Percentiles rank a stretch among this genome's conserved stretches.
These are phyloP conservation scores for Lagenaria siceraria DNA, from an alignment of 306 rosid species.

Conservation along the genomic window DNA sequence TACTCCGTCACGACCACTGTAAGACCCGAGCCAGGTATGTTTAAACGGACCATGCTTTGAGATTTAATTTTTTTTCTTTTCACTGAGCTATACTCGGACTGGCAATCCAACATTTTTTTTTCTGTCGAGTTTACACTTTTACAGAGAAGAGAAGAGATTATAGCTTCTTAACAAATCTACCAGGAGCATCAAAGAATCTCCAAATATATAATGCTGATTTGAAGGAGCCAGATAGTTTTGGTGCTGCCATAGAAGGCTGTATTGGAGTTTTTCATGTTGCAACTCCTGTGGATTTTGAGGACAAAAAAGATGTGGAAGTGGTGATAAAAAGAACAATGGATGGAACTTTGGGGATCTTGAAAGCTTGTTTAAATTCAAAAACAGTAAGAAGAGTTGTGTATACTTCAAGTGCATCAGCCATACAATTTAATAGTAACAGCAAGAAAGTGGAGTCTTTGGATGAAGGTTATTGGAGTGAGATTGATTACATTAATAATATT, in stretches of 20 bases:
- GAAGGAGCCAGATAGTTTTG: not conserved
- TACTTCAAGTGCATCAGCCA: constrained; percentile 34
- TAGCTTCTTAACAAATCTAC: constrained; percentile 28
- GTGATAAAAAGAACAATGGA: constrained; percentile 33
- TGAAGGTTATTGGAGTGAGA: constrained; percentile 46
- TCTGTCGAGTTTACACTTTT: not conserved
- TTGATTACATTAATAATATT: constrained; percentile 7
- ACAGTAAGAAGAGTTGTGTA: constrained; percentile 42
- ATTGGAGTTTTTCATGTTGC: not conserved
- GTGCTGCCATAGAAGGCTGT: not conserved
- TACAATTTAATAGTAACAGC: not conserved
- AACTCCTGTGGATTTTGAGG: not conserved
- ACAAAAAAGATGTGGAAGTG: constrained; percentile 24
- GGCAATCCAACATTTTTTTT: not conserved
- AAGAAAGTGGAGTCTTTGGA: constrained; percentile 8
- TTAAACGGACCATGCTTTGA: no score
- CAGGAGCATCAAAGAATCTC: constrained; percentile 36
- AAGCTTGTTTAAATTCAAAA: constrained; percentile 26
- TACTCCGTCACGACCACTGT: constrained; percentile 37
- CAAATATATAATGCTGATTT: constrained; percentile 34
- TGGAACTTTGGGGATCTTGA: constrained; percentile 48
- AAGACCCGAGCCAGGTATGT: constrained; percentile 23
- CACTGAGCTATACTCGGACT: no score
- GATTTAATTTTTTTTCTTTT: no score
- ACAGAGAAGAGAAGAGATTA: not conserved